Evolutionary conservation across 148 eudicot species (phyloP).

Genomic region (Amaranthus hypochondriacus): DNA sequence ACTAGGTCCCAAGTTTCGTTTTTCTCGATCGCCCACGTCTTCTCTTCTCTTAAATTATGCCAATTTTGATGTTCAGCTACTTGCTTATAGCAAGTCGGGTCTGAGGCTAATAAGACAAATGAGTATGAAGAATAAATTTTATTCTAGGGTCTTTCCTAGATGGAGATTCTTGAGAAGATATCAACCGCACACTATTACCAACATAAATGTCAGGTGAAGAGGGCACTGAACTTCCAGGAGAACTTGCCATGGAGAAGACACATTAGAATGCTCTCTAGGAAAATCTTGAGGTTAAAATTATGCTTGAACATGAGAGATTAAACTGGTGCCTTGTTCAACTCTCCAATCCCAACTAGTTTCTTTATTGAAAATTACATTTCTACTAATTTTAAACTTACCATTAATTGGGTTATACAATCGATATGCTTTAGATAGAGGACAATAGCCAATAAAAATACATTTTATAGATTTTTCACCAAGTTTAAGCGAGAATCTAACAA

Average conservation of each 20-base stretch:
- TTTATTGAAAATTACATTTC: constrained; percentile 16
- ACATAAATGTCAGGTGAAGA: not conserved
- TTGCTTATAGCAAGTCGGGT: constrained; percentile 4
- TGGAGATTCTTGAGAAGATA: not conserved
- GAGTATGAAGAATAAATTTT: constrained; percentile 1
- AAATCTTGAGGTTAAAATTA: too few relatives aligned
- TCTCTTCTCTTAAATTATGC: not conserved
- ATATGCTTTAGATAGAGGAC: constrained; percentile 24
- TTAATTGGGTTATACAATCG: constrained; percentile 16
- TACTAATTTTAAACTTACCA: constrained; percentile 19
- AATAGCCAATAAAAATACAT: constrained; percentile 26
- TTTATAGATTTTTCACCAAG: constrained; percentile 25
- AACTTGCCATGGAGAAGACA: not conserved
- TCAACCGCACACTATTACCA: too few relatives aligned
- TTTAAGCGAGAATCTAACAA: constrained; percentile 5
- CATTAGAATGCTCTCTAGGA: too few relatives aligned
- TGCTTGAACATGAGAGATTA: too few relatives aligned
- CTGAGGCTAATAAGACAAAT: not conserved
- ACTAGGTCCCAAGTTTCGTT: constrained; percentile 7
- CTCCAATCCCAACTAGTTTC: constrained; percentile 4
- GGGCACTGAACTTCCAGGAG: not conserved
- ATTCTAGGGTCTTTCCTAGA: constrained; percentile 4
- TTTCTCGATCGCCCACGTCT: not conserved
- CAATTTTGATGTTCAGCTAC: not conserved
- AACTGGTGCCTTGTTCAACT: too few relatives aligned